Evolutionary conservation across 805 yeast species (phyloP).

Genomic region (Candida silvatica): DNA sequence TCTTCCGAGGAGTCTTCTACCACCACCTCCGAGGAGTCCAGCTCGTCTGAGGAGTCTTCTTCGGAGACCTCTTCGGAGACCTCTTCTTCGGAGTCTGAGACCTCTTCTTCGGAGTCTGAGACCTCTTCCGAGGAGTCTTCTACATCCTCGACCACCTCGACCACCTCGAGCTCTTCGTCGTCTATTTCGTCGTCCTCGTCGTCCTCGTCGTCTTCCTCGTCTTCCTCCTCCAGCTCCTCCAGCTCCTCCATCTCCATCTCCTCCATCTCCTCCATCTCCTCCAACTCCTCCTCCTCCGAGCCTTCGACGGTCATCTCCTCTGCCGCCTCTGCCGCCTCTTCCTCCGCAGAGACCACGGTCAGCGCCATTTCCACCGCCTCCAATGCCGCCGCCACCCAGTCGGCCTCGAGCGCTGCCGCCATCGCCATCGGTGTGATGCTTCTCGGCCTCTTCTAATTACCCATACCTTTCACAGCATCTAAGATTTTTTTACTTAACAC

Average conservation of each 20-base stretch:
- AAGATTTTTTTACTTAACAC: slow-evolving; percentile 8
- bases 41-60: slow-evolving; percentile 21
- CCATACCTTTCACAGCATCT: background rate
- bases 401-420: background rate
- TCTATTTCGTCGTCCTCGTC: slow-evolving; percentile 11
- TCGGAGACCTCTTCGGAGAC: slow-evolving; percentile 18
- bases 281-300: background rate
- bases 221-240: slow-evolving; percentile 22
- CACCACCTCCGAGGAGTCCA: slow-evolving; percentile 15
- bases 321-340: background rate
- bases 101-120: slow-evolving; percentile 9
- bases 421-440: background rate
- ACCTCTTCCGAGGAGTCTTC: slow-evolving; percentile 3
- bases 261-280: slow-evolving; percentile 10
- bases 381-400: background rate
- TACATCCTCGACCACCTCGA: slow-evolving; percentile 1
- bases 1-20: slow-evolving; percentile 21
- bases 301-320: background rate
- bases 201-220: slow-evolving; percentile 7
- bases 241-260: slow-evolving; percentile 8
- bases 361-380: background rate
- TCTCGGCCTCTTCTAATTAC: background rate
- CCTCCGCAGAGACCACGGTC: background rate
- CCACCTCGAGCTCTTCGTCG: slow-evolving; percentile 5
- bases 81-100: slow-evolving; percentile 8